These are phyloP conservation scores for Thermothielavioides terrestris DNA, from an alignment of 495 filamentous ascomycete species.

Conservation along the genomic window DNA sequence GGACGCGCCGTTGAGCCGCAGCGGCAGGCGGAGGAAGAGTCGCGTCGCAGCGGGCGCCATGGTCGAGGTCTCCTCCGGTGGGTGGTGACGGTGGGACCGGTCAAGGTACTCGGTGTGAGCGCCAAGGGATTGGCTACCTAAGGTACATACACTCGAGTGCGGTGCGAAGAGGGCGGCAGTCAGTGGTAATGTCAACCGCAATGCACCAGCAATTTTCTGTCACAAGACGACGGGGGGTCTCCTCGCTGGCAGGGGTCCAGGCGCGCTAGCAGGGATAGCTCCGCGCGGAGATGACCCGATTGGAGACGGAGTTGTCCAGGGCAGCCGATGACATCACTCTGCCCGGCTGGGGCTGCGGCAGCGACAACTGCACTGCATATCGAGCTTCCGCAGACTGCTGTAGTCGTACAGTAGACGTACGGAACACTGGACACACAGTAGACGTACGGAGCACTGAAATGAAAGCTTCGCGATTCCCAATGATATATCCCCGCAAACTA, in stretches of 20 bases:
- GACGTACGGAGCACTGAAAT: too few species aligned
- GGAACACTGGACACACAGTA: too few species aligned
- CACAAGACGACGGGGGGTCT: not conserved
- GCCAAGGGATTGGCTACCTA: slow-evolving; percentile 5
- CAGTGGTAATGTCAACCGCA: not conserved
- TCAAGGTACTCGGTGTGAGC: not conserved
- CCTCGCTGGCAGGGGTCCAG: not conserved
- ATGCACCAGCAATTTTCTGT: slow-evolving; percentile 3
- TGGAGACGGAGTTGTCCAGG: not conserved
- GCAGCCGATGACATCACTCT: not conserved
- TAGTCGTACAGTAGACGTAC: too few species aligned
- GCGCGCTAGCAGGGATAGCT: slow-evolving; percentile 1
- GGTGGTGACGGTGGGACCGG: not conserved
- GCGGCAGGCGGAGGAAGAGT: slow-evolving; percentile 9
- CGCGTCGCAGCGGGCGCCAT: slow-evolving; percentile 18
- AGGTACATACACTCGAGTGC: slow-evolving; percentile 4
- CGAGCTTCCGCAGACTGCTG: too few species aligned
- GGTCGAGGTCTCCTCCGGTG: not conserved
- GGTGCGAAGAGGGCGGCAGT: not conserved
- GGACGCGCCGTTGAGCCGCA: not conserved
- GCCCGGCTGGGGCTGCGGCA: not conserved
- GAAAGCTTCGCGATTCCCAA: too few species aligned
- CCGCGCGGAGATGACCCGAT: not conserved
- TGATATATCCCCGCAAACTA: too few species aligned
- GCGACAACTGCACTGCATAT: too few species aligned